A percentile compares a stretch with the other conserved stretches of the same genome.
phyloP scores from a whole-genome alignment of 805 yeast species.

The Kuraishia molischiana region DNA sequence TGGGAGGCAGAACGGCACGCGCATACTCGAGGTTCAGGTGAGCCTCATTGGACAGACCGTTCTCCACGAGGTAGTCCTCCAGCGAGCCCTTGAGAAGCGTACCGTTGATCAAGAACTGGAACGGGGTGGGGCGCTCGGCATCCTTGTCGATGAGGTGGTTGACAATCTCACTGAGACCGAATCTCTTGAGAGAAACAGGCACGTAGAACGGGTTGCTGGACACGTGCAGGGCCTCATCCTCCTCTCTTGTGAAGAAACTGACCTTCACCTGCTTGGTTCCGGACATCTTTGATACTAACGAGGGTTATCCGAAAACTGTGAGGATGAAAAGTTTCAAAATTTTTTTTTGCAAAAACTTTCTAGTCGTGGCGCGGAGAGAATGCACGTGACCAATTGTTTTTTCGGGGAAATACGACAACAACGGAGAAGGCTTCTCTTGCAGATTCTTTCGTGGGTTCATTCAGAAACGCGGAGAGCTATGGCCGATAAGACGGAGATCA shows the following conservation, averaged over 20 bases:
- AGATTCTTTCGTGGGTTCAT: too few species aligned
- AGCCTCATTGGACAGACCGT: constrained; percentile 79
- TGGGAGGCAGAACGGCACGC: constrained; percentile 90
- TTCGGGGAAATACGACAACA: too few species aligned
- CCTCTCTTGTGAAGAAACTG: constrained; percentile 72
- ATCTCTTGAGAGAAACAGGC: constrained; percentile 78
- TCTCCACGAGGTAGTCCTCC: constrained; percentile 63
- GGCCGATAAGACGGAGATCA: constrained; percentile 1
- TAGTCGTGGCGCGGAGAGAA: too few species aligned
- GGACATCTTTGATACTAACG: too few species aligned
- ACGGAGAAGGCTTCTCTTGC: too few species aligned
- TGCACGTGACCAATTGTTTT: too few species aligned
- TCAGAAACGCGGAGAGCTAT: too few species aligned
- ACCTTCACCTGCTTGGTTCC: constrained; percentile 2
- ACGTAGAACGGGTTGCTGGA: constrained; percentile 78
- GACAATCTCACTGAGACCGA: constrained; percentile 90
- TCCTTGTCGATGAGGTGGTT: constrained; percentile 63
- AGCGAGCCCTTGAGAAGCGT: constrained; percentile 68
- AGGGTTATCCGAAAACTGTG: too few species aligned
- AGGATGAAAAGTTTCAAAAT: too few species aligned
- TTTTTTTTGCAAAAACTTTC: neutral
- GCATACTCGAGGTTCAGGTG: constrained; percentile 80
- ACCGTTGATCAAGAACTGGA: constrained; percentile 87
- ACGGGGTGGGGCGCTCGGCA: constrained; percentile 64
- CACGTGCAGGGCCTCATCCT: constrained; percentile 61